These are phyloP conservation scores for Lagenidium sp. DNA, from an alignment of 352 stramenopile species.

Conservation along the genomic window DNA sequence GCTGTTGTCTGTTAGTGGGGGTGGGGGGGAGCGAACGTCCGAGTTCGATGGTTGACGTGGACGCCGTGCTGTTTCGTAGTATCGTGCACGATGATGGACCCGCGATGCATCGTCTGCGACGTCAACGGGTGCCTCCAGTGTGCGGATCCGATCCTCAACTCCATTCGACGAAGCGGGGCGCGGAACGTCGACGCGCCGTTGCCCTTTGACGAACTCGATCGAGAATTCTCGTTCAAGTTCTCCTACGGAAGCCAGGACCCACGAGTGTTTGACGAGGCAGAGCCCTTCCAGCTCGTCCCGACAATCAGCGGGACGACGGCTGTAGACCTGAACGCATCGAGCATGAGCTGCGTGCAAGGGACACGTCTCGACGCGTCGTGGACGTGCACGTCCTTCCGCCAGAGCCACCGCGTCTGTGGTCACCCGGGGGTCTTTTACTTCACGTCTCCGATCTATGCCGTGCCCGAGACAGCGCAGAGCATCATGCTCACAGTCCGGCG, in stretches of 20 bases:
- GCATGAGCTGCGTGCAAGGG: conserved; percentile 53
- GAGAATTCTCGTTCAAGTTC: conserved; percentile 87
- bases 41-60: neutral
- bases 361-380: conserved; percentile 43
- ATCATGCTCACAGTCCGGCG: conserved; percentile 81
- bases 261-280: conserved; percentile 90
- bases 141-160: conserved; percentile 87
- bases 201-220: conserved; percentile 81
- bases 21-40: no score
- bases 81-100: conserved; percentile 84
- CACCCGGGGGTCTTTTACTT: conserved; percentile 88
- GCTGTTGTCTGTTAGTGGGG: no score
- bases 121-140: conserved; percentile 75
- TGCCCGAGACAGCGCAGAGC: conserved; percentile 53
- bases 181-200: conserved; percentile 55
- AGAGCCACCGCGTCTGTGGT: conserved; percentile 87
- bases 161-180: conserved; percentile 82
- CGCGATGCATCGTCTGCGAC: conserved; percentile 87
- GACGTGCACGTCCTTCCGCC: conserved; percentile 30
- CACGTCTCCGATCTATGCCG: conserved; percentile 73
- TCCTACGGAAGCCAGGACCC: conserved; percentile 88
- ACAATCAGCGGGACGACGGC: neutral
- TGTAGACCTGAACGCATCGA: conserved; percentile 42
- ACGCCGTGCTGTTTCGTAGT: conserved; percentile 16
- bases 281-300: conserved; percentile 55